A percentile compares a stretch with the other conserved stretches of the same genome.
These are phyloP conservation scores for Candida silvicultrix DNA, from an alignment of 805 yeast species.

Conservation along the genomic window DNA sequence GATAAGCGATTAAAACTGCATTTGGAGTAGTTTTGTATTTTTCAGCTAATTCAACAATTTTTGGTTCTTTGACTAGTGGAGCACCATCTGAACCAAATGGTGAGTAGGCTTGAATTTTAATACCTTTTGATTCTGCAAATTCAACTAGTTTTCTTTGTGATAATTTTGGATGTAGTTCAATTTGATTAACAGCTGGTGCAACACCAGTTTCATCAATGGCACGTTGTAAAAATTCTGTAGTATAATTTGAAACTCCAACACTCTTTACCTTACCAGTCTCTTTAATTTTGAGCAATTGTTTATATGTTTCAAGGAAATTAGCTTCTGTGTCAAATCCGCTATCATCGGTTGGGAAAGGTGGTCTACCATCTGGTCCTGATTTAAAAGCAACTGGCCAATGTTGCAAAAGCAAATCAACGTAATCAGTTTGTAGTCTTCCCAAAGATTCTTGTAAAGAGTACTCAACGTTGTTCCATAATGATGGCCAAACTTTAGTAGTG, in stretches of 20 bases:
- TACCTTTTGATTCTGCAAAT: constrained; percentile 43
- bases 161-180: constrained; percentile 66
- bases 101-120: constrained; percentile 47
- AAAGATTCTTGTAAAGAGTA: constrained; percentile 49
- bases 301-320: constrained; percentile 43
- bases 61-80: constrained; percentile 45
- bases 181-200: constrained; percentile 47
- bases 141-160: constrained; percentile 54
- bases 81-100: constrained; percentile 64
- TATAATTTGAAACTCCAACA: constrained; percentile 51
- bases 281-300: constrained; percentile 42
- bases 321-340: constrained; percentile 24
- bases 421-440: constrained; percentile 52
- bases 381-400: constrained; percentile 53
- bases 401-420: constrained; percentile 65
- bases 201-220: constrained; percentile 33
- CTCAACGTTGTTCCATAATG: constrained; percentile 38
- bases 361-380: background rate
- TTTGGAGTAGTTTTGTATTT: constrained; percentile 46
- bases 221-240: constrained; percentile 29
- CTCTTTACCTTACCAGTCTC: constrained; percentile 34
- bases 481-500: constrained; percentile 63
- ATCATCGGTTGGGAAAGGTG: background rate
- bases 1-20: constrained; percentile 56
- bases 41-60: constrained; percentile 44